Conservation (phyloP, 495 filamentous ascomycete genomes). For the Penicillium paradoxum region DNA sequence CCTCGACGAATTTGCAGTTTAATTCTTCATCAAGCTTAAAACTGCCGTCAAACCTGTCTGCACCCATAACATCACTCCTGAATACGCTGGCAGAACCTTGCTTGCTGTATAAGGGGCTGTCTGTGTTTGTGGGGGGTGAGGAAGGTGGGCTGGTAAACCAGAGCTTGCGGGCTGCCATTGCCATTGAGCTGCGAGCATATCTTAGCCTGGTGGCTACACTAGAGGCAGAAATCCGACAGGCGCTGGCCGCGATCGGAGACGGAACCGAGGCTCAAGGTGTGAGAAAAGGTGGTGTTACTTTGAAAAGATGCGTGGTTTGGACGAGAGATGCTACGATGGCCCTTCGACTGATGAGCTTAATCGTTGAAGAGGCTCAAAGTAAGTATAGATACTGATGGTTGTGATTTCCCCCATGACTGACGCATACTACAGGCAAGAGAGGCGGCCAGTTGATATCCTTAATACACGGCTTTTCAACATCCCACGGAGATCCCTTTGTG, state of each 20-base stretch:
- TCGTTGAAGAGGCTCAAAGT: constrained; percentile 84
- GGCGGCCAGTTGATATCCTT: constrained; percentile 92
- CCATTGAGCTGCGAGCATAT: constrained; percentile 80
- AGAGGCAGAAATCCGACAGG: constrained; percentile 87
- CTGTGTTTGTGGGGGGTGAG: constrained; percentile 69
- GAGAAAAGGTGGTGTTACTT: constrained; percentile 85
- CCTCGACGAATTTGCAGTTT: constrained; percentile 79
- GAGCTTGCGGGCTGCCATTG: constrained; percentile 86
- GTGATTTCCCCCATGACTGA: constrained; percentile 15
- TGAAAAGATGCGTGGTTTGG: constrained; percentile 96
- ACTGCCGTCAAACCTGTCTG: constrained; percentile 71
- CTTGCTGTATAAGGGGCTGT: constrained; percentile 74
- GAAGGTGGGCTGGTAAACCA: constrained; percentile 78
- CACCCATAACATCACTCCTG: constrained; percentile 81
- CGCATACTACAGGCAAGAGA: constrained; percentile 54
- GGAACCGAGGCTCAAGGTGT: constrained; percentile 58
- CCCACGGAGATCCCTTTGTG: constrained; percentile 93
- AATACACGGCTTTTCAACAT: constrained; percentile 88
- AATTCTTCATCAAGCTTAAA: constrained; percentile 57
- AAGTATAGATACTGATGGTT: constrained; percentile 18
- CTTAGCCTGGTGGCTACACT: constrained; percentile 87
- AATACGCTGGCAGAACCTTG: constrained; percentile 91
- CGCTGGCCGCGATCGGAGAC: constrained; percentile 61
- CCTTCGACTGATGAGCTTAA: constrained; percentile 85
- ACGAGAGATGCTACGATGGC: constrained; percentile 97